Conservation (phyloP, 179 eudicot species). For the Silene vulgaris region DNA sequence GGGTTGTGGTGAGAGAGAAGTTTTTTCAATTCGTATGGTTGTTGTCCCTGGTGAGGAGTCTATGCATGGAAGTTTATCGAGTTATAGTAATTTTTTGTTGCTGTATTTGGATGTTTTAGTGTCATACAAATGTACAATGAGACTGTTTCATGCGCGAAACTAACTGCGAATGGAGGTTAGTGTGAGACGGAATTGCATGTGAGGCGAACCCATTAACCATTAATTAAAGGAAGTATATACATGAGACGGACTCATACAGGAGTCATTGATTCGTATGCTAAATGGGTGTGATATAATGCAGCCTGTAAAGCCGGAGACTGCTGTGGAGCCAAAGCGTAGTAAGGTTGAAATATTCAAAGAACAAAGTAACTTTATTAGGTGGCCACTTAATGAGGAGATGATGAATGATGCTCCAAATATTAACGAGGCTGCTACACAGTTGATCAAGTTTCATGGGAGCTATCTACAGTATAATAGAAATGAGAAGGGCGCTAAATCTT, state of each 20-base stretch:
- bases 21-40: not conserved
- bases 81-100: not conserved
- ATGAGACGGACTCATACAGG: no score
- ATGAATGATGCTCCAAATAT: constrained; percentile 71
- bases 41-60: not conserved
- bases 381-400: constrained; percentile 91
- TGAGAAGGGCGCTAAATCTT: constrained; percentile 68
- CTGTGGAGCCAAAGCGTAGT: constrained; percentile 74
- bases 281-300: constrained; percentile 31
- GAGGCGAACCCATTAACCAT: no score
- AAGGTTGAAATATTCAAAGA: constrained; percentile 96
- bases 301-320: constrained; percentile 77
- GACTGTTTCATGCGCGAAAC: no score
- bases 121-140: no score
- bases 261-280: not conserved
- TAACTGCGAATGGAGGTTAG: no score
- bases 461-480: constrained; percentile 77
- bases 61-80: not conserved
- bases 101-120: not conserved
- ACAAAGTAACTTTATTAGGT: constrained; percentile 85
- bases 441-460: constrained; percentile 98
- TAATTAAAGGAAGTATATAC: no score
- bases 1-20: not conserved
- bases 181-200: no score
- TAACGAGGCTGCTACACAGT: constrained; percentile 81